Evolutionary conservation across 23 red algal species (phyloP).

Genomic region (Cyanidium caldarium): DNA sequence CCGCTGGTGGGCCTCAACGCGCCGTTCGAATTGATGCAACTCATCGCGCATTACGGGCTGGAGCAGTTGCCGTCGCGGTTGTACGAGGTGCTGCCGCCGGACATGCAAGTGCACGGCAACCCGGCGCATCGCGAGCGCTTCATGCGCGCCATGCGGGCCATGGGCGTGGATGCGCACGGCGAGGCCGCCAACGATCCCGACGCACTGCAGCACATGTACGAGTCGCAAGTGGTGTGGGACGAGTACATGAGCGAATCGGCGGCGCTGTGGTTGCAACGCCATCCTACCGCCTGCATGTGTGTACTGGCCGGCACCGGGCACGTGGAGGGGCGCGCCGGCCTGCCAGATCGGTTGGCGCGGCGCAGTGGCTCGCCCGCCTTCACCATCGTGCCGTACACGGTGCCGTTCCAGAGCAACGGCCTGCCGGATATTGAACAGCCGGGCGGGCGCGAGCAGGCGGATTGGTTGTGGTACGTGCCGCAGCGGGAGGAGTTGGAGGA

Average conservation of each 20-base stretch:
- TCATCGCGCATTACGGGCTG: slow-evolving; percentile 19
- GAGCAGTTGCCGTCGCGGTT: slow-evolving; percentile 22
- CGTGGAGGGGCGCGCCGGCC: slow-evolving; percentile 46
- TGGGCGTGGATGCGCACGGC: slow-evolving; percentile 11
- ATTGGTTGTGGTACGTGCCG: slow-evolving; percentile 5
- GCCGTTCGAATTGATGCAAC: slow-evolving; percentile 23
- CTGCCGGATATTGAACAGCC: background rate
- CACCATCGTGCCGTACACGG: slow-evolving; percentile 39
- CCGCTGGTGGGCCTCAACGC: slow-evolving; percentile 49
- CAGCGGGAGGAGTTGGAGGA: background rate
- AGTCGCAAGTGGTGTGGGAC: slow-evolving; percentile 64
- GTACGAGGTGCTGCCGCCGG: slow-evolving; percentile 27
- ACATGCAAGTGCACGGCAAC: slow-evolving; percentile 47
- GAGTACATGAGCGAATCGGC: slow-evolving; percentile 79
- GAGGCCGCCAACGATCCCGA: background rate
- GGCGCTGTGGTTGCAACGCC: slow-evolving; percentile 10
- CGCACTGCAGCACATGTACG: slow-evolving; percentile 35
- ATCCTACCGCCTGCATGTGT: slow-evolving; percentile 24
- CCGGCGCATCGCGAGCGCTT: slow-evolving; percentile 41
- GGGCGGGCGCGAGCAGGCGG: background rate
- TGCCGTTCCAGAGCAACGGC: slow-evolving; percentile 12
- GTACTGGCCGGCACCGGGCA: slow-evolving; percentile 58
- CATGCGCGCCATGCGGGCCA: background rate
- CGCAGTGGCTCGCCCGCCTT: slow-evolving; percentile 31
- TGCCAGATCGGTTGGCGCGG: slow-evolving; percentile 57